A percentile compares a stretch with the other conserved stretches of the same genome.
phyloP scores from a whole-genome alignment of 257 asterid genomes.

The Jacaranda mimosifolia region DNA sequence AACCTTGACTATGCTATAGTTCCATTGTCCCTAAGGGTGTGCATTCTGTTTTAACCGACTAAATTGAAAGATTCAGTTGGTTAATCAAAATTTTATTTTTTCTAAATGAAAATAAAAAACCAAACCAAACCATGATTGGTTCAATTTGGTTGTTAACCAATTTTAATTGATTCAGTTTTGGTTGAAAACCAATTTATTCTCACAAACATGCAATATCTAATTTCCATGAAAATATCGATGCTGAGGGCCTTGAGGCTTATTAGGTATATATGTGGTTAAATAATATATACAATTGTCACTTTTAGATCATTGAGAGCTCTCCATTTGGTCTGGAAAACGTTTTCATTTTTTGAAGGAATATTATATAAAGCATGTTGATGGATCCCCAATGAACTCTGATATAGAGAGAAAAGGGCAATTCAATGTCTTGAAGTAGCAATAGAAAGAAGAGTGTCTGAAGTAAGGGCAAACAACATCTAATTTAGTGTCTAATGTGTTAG shows the following conservation, averaged over 20 bases:
- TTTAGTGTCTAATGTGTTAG: not conserved
- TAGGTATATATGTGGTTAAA: constrained; percentile 56
- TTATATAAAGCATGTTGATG: constrained; percentile 87
- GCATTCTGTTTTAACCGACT: no score
- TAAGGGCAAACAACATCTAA: constrained; percentile 36
- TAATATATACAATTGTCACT: not conserved
- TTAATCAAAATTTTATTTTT: no score
- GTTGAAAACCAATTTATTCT: constrained; percentile 44
- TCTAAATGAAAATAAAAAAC: no score
- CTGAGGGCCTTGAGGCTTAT: constrained; percentile 81
- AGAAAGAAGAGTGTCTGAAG: constrained; percentile 91
- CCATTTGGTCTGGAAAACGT: constrained; percentile 24
- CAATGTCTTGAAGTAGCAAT: constrained; percentile 99
- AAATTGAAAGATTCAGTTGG: no score
- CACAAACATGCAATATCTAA: constrained; percentile 95
- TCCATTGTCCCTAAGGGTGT: no score
- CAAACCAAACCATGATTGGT: no score
- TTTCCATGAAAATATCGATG: constrained; percentile 91
- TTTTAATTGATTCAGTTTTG: no score
- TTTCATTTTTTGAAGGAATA: constrained; percentile 67
- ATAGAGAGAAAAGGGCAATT: constrained; percentile 92
- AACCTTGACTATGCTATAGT: no score
- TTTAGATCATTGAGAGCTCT: not conserved
- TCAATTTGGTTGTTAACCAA: no score
- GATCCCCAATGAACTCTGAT: constrained; percentile 94